These are phyloP conservation scores for Sphaerostilbella broomeana DNA, from an alignment of 2,329 filamentous ascomycete genomes.

Conservation along the genomic window DNA sequence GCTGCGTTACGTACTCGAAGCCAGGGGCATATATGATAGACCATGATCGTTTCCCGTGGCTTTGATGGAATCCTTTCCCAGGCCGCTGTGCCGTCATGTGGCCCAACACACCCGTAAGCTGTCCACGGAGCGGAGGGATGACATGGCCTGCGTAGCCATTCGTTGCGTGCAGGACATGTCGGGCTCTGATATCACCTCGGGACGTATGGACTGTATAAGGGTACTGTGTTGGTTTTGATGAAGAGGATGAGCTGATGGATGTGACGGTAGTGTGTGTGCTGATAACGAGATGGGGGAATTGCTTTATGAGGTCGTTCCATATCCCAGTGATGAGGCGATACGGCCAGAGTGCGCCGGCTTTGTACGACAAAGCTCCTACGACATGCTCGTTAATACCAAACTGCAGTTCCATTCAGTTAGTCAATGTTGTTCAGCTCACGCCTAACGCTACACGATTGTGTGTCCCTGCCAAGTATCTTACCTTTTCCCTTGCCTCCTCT, in stretches of 20 bases:
- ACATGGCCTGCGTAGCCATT: constrained; percentile 49
- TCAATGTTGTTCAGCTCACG: neutral
- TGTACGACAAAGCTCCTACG: constrained; percentile 37
- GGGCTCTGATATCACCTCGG: constrained; percentile 37
- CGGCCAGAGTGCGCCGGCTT: constrained; percentile 44
- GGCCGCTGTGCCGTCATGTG: constrained; percentile 47
- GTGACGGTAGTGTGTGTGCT: constrained; percentile 33
- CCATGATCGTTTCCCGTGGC: constrained; percentile 39
- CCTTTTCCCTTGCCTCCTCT: constrained; percentile 27
- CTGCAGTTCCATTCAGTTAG: no score
- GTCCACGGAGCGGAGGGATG: constrained; percentile 40
- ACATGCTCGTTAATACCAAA: constrained; percentile 32
- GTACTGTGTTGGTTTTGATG: constrained; percentile 12
- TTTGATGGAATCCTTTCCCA: constrained; percentile 26
- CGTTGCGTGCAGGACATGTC: constrained; percentile 51
- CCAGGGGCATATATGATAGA: constrained; percentile 39
- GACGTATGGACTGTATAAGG: constrained; percentile 40
- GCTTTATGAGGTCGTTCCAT: constrained; percentile 35
- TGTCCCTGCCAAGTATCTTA: constrained; percentile 11
- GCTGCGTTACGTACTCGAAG: constrained; percentile 48
- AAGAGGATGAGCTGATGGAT: constrained; percentile 17
- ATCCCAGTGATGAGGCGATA: constrained; percentile 42
- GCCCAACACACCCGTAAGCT: constrained; percentile 37
- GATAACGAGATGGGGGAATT: constrained; percentile 30
- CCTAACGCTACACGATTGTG: neutral